Percentiles rank a stretch among this genome's conserved stretches.
Evolutionary conservation across 108 stramenopile genomes (phyloP).

Genomic region (Aurantiochytrium sp.): DNA sequence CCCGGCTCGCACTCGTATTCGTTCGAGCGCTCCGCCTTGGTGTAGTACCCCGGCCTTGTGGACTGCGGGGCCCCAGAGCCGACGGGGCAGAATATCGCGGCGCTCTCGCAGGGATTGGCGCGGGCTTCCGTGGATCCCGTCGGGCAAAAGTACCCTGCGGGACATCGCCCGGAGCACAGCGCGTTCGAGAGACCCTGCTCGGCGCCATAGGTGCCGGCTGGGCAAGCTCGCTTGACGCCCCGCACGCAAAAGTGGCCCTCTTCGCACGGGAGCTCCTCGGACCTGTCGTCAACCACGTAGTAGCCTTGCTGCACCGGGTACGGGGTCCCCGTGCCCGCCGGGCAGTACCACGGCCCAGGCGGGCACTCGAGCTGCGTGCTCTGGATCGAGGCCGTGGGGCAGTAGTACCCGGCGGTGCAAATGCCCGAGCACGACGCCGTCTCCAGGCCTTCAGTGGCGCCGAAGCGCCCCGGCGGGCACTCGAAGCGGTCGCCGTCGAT

Average conservation of each 20-base stretch:
- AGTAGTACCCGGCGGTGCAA: slow-evolving; percentile 38
- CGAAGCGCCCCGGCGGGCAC: slow-evolving; percentile 44
- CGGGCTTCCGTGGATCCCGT: neutral
- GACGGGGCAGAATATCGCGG: neutral
- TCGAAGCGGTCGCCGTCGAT: slow-evolving; percentile 35
- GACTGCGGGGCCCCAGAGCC: neutral
- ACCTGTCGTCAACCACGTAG: slow-evolving; percentile 2
- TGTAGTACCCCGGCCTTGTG: neutral
- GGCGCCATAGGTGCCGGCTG: neutral
- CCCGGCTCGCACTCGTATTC: neutral
- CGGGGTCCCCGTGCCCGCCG: slow-evolving; percentile 37
- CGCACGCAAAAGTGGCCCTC: neutral
- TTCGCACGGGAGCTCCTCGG: neutral
- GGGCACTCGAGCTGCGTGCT: slow-evolving; percentile 42
- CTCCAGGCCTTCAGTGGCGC: slow-evolving; percentile 33
- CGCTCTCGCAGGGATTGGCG: neutral
- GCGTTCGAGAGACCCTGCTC: neutral
- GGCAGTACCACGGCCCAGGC: slow-evolving; percentile 34
- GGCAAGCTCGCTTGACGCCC: neutral
- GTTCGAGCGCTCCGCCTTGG: neutral
- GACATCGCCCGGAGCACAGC: neutral
- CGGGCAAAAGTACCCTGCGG: neutral
- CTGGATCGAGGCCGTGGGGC: slow-evolving; percentile 36
- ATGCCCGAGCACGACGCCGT: slow-evolving; percentile 38
- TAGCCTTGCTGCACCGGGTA: slow-evolving; percentile 35